phyloP scores from a whole-genome alignment of 140 eudicot species.

The Oenanthe javanica region DNA sequence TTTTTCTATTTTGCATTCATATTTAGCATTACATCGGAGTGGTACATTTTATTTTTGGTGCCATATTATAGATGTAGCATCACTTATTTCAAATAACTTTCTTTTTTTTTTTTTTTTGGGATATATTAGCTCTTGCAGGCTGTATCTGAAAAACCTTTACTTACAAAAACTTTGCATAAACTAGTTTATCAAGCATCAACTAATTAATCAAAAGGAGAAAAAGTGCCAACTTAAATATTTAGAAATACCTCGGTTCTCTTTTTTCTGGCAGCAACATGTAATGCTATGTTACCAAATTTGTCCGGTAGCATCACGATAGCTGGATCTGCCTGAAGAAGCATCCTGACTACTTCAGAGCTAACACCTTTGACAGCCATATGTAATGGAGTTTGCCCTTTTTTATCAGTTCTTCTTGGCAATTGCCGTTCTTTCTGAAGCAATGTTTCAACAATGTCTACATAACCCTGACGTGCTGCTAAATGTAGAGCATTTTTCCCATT shows the following conservation, averaged over 20 bases:
- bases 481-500: conserved; percentile 75
- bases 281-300: conserved; percentile 52
- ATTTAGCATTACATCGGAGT: too few species aligned
- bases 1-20: too few species aligned
- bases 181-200: too few species aligned
- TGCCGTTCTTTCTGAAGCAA: conserved; percentile 43
- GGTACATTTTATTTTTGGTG: too few species aligned
- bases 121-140: too few species aligned
- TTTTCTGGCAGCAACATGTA: conserved; percentile 58
- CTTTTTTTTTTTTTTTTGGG: too few species aligned
- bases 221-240: not conserved
- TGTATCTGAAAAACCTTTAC: too few species aligned
- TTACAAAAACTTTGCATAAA: too few species aligned
- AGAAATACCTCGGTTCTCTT: conserved; percentile 48
- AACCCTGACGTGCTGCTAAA: conserved; percentile 57
- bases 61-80: too few species aligned
- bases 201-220: too few species aligned
- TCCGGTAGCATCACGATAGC: conserved; percentile 51
- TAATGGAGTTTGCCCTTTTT: conserved; percentile 68
- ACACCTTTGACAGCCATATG: conserved; percentile 76
- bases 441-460: conserved; percentile 39
- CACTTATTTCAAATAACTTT: too few species aligned
- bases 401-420: conserved; percentile 55
- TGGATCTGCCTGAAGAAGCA: conserved; percentile 61
- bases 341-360: conserved; percentile 47